Conservation (phyloP, 768 basidiomycete genomes). For the Suillus americanus region DNA sequence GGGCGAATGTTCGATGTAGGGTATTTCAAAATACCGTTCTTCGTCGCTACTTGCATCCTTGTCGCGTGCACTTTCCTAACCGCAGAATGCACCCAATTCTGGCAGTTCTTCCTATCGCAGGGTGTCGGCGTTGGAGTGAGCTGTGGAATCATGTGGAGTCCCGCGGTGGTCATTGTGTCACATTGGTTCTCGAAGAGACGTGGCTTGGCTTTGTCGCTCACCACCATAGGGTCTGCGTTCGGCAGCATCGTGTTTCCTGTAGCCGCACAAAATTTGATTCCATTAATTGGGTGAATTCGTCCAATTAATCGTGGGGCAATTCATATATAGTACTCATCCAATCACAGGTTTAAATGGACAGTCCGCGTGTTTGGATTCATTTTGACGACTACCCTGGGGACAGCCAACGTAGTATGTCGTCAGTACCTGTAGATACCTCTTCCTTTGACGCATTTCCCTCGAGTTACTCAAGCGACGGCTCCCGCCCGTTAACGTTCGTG, state of each 20-base stretch:
- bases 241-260: slow-evolving; percentile 74
- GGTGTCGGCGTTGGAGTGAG: slow-evolving; percentile 68
- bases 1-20: slow-evolving; percentile 78
- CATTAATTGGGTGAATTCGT: slow-evolving; percentile 62
- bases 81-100: slow-evolving; percentile 70
- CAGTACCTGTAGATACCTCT: slow-evolving; percentile 13
- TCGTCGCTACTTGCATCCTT: slow-evolving; percentile 47
- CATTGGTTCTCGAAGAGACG: slow-evolving; percentile 70
- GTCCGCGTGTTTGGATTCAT: slow-evolving; percentile 71
- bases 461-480: slow-evolving; percentile 45
- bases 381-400: slow-evolving; percentile 47
- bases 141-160: slow-evolving; percentile 61
- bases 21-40: slow-evolving; percentile 52
- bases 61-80: slow-evolving; percentile 61
- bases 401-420: slow-evolving; percentile 50
- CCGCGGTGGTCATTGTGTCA: slow-evolving; percentile 55
- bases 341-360: slow-evolving; percentile 69
- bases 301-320: not conserved
- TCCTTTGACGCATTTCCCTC: not conserved
- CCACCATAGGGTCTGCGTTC: slow-evolving; percentile 63
- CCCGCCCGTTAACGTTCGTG: slow-evolving; percentile 50
- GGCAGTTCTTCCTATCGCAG: slow-evolving; percentile 79
- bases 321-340: not conserved
- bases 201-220: slow-evolving; percentile 58
- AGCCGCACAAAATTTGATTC: slow-evolving; percentile 52